phyloP scores from a whole-genome alignment of 805 yeast species.

The Cyberlindnera nakhonratchasimensis region DNA sequence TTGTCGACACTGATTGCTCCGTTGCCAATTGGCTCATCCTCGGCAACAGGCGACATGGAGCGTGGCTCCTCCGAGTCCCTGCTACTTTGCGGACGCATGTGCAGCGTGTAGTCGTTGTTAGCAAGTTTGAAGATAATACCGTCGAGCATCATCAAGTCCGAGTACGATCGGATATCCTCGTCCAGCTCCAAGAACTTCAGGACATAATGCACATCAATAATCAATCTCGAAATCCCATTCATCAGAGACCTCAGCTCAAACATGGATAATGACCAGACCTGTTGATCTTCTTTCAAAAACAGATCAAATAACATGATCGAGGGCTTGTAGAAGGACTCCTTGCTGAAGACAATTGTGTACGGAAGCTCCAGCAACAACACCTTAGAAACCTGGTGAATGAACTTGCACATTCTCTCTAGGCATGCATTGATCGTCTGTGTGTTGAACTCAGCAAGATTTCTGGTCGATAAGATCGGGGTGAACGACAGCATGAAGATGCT shows the following conservation, averaged over 20 bases:
- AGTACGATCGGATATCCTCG: conserved; percentile 6
- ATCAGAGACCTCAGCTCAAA: conserved; percentile 15
- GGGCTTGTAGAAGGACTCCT: conserved; percentile 5
- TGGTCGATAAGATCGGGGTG: conserved; percentile 21
- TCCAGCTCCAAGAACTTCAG: conserved; percentile 16
- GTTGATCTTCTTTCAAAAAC: conserved; percentile 3
- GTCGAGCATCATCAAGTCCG: conserved; percentile 22
- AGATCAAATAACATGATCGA: conserved; percentile 8
- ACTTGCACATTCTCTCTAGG: conserved; percentile 17
- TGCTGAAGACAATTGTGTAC: conserved; percentile 10
- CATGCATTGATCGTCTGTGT: conserved; percentile 21
- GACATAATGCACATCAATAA: conserved; percentile 13
- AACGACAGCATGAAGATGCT: conserved; percentile 22
- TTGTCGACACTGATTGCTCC: conserved; percentile 8
- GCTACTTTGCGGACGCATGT: neutral
- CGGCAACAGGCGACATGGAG: neutral
- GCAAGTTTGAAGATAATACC: conserved; percentile 25
- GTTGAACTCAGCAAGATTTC: conserved; percentile 17
- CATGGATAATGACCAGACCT: conserved; percentile 17
- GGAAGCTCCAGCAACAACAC: conserved; percentile 20
- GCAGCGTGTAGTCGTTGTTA: conserved; percentile 15
- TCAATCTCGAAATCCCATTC: conserved; percentile 16
- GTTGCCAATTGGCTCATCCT: conserved; percentile 1
- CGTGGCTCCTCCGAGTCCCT: neutral
- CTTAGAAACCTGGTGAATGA: conserved; percentile 17